Conservation (phyloP, 2,329 filamentous ascomycete genomes). For the Neocatenulostroma microsporum region DNA sequence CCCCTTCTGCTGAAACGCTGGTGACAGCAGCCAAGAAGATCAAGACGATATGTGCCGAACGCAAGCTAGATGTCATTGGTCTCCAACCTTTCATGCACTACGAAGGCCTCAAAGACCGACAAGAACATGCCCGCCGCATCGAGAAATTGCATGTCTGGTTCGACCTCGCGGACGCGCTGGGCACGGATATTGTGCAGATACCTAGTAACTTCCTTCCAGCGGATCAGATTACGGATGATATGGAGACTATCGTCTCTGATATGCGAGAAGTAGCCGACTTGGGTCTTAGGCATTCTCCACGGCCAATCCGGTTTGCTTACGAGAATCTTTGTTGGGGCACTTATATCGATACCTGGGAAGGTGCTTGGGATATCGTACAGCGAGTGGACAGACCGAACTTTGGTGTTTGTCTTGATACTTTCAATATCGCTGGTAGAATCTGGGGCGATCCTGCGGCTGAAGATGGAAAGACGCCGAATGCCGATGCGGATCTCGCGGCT, state of each 20-base stretch:
- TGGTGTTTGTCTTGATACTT: slow-evolving; percentile 68
- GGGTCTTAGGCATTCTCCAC: slow-evolving; percentile 49
- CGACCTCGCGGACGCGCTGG: slow-evolving; percentile 52
- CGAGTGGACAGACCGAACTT: slow-evolving; percentile 63
- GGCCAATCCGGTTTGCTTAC: slow-evolving; percentile 61
- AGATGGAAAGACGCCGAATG: slow-evolving; percentile 47
- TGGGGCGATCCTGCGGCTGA: slow-evolving; percentile 58
- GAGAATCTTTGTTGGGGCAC: slow-evolving; percentile 69
- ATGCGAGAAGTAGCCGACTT: slow-evolving; percentile 60
- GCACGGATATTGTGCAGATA: slow-evolving; percentile 66
- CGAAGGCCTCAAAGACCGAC: slow-evolving; percentile 61
- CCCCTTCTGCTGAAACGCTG: slow-evolving; percentile 39
- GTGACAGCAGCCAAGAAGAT: slow-evolving; percentile 53
- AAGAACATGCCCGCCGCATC: slow-evolving; percentile 50
- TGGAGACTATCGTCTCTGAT: slow-evolving; percentile 54
- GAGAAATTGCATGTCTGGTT: slow-evolving; percentile 64
- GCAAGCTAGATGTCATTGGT: slow-evolving; percentile 54
- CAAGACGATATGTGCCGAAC: slow-evolving; percentile 48
- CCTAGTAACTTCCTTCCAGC: slow-evolving; percentile 60
- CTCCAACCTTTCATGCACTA: slow-evolving; percentile 73
- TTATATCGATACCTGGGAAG: slow-evolving; percentile 62
- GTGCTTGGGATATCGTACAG: slow-evolving; percentile 59
- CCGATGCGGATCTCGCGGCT: slow-evolving; percentile 47
- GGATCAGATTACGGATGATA: slow-evolving; percentile 45
- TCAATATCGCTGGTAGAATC: slow-evolving; percentile 65